A percentile compares a stretch with the other conserved stretches of the same genome.
Conservation (phyloP, 2,329 filamentous ascomycete genomes). For the Capronia epimyces region DNA sequence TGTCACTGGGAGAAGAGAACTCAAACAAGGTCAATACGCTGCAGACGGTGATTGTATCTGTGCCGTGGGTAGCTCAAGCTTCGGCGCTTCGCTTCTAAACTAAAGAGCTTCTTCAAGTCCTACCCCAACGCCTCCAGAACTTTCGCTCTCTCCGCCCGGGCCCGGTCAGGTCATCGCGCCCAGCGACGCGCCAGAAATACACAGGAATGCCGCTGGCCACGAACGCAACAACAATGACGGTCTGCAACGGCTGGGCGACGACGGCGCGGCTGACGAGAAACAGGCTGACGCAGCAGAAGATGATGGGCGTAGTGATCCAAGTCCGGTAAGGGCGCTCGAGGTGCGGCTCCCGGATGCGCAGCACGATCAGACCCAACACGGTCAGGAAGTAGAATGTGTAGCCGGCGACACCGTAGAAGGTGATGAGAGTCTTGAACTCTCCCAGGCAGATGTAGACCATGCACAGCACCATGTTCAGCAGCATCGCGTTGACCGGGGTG, state of each 20-base stretch:
- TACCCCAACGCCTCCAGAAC: constrained; percentile 40
- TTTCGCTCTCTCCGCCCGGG: constrained; percentile 19
- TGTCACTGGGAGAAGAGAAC: no score
- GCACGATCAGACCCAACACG: constrained; percentile 84
- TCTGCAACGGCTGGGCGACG: constrained; percentile 86
- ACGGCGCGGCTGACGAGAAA: constrained; percentile 85
- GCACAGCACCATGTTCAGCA: constrained; percentile 72
- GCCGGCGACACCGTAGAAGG: constrained; percentile 94
- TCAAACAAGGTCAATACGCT: no score
- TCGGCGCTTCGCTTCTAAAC: background rate
- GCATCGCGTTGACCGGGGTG: constrained; percentile 87
- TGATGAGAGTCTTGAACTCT: constrained; percentile 85
- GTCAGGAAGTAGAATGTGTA: constrained; percentile 98
- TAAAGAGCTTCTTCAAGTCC: constrained; percentile 10
- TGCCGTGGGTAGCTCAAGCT: no score
- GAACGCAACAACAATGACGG: constrained; percentile 77
- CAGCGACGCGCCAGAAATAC: constrained; percentile 79
- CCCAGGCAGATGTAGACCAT: constrained; percentile 74
- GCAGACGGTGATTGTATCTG: no score
- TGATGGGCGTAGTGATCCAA: constrained; percentile 95
- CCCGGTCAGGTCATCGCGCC: constrained; percentile 48
- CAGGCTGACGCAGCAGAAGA: constrained; percentile 95
- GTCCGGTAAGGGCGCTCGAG: constrained; percentile 88
- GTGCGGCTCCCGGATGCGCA: constrained; percentile 79
- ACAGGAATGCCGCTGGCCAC: constrained; percentile 77